phyloP scores from a whole-genome alignment of 495 filamentous ascomycete genomes.

The Hamigera avellanea region DNA sequence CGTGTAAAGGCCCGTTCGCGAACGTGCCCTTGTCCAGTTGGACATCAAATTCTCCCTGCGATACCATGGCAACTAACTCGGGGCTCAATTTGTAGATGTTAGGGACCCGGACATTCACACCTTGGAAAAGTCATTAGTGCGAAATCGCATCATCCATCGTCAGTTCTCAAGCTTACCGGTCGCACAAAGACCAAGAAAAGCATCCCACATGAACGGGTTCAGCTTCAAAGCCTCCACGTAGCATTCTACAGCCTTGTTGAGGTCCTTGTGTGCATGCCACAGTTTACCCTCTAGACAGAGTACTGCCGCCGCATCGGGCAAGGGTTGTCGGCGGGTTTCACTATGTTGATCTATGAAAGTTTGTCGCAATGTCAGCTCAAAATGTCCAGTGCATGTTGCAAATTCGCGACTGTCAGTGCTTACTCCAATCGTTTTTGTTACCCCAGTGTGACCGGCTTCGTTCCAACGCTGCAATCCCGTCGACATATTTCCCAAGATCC shows the following conservation, averaged over 20 bases:
- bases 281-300: slow-evolving; percentile 77
- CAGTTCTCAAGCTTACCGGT: slow-evolving; percentile 36
- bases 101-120: slow-evolving; percentile 58
- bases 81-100: slow-evolving; percentile 77
- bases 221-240: slow-evolving; percentile 80
- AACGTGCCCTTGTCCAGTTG: slow-evolving; percentile 24
- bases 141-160: slow-evolving; percentile 2
- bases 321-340: slow-evolving; percentile 49
- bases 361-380: background rate
- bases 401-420: slow-evolving; percentile 14
- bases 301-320: slow-evolving; percentile 76
- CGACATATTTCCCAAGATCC: slow-evolving; percentile 60
- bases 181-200: slow-evolving; percentile 70
- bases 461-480: slow-evolving; percentile 73
- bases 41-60: slow-evolving; percentile 24
- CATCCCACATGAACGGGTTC: slow-evolving; percentile 98
- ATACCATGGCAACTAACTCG: slow-evolving; percentile 46
- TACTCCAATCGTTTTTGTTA: slow-evolving; percentile 59
- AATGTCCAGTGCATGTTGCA: background rate
- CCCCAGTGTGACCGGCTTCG: slow-evolving; percentile 59
- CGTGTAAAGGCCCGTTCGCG: slow-evolving; percentile 27
- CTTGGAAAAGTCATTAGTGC: slow-evolving; percentile 38
- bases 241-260: slow-evolving; percentile 65
- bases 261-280: slow-evolving; percentile 68
- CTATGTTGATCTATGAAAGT: slow-evolving; percentile 48